Conservation (phyloP, 306 rosid species). For the Glycine soja region DNA sequence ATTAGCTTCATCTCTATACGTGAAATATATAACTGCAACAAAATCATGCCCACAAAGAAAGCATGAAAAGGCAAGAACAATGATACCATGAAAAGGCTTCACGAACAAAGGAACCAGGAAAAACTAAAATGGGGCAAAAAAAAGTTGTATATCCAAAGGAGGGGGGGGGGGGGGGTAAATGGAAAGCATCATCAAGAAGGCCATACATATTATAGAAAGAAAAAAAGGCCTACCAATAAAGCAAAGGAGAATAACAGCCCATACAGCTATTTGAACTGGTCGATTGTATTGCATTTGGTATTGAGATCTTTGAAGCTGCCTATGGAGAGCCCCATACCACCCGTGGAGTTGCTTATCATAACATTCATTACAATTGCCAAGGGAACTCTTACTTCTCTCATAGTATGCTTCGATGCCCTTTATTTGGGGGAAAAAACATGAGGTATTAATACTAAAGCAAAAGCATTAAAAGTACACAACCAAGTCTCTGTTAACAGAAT, state of each 20-base stretch:
- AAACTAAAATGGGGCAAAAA: too few relatives aligned
- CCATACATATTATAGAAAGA: background rate
- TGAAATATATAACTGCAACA: too few relatives aligned
- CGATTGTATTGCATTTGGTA: constrained; percentile 88
- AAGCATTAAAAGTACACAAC: background rate
- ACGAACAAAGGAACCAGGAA: too few relatives aligned
- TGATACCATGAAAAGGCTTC: too few relatives aligned
- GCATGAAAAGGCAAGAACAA: too few relatives aligned
- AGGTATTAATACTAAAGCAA: constrained; percentile 21
- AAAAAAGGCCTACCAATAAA: constrained; percentile 67
- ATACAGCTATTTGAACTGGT: constrained; percentile 64
- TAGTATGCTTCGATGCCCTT: constrained; percentile 63
- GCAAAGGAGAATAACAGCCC: constrained; percentile 73
- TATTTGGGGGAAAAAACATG: background rate
- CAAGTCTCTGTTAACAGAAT: background rate
- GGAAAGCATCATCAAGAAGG: background rate
- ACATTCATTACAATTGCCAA: constrained; percentile 69
- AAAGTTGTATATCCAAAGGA: too few relatives aligned
- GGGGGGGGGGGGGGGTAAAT: too few relatives aligned
- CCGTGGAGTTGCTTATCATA: constrained; percentile 84
- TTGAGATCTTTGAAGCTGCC: constrained; percentile 91
- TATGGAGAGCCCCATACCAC: constrained; percentile 88
- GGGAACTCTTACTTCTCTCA: constrained; percentile 72
- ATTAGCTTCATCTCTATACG: too few relatives aligned
- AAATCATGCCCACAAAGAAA: too few relatives aligned